These are phyloP conservation scores for Tilletiaria anomala DNA, from an alignment of 1,284 basidiomycete species.

Conservation along the genomic window DNA sequence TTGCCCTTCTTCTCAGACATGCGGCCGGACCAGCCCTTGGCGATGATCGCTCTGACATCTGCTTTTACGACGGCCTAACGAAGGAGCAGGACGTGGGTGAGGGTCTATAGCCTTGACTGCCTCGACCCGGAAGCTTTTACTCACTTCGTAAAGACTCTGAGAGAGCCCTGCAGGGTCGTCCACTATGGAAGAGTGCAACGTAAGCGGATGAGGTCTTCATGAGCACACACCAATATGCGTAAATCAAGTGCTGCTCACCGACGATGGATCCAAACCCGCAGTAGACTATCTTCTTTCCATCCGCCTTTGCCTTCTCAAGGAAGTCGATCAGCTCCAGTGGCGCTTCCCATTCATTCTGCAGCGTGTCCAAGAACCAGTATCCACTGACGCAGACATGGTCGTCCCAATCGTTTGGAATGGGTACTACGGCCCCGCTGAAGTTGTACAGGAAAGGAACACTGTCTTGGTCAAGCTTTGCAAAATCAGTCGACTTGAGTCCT, in stretches of 20 bases:
- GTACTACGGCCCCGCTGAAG: conserved; percentile 66
- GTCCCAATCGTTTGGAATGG: conserved; percentile 75
- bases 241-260: too few species aligned
- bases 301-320: conserved; percentile 58
- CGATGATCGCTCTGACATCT: conserved; percentile 30
- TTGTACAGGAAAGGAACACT: conserved; percentile 96
- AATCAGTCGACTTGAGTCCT: conserved; percentile 61
- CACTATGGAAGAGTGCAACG: too few species aligned
- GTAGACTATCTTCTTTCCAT: conserved; percentile 80
- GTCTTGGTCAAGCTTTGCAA: conserved; percentile 87
- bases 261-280: conserved; percentile 92
- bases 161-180: conserved; percentile 4
- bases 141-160: conserved; percentile 6
- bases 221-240: too few species aligned
- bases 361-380: conserved; percentile 45
- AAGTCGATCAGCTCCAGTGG: conserved; percentile 65
- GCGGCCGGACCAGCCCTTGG: conserved; percentile 29
- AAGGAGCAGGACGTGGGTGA: too few species aligned
- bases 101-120: too few species aligned
- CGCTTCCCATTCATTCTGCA: conserved; percentile 75
- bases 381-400: conserved; percentile 82
- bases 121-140: too few species aligned
- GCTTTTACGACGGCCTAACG: conserved; percentile 20
- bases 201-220: too few species aligned
- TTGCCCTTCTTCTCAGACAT: conserved; percentile 4